Evolutionary conservation across 495 filamentous ascomycete species (phyloP).

Genomic region (Penicillium lagena): DNA sequence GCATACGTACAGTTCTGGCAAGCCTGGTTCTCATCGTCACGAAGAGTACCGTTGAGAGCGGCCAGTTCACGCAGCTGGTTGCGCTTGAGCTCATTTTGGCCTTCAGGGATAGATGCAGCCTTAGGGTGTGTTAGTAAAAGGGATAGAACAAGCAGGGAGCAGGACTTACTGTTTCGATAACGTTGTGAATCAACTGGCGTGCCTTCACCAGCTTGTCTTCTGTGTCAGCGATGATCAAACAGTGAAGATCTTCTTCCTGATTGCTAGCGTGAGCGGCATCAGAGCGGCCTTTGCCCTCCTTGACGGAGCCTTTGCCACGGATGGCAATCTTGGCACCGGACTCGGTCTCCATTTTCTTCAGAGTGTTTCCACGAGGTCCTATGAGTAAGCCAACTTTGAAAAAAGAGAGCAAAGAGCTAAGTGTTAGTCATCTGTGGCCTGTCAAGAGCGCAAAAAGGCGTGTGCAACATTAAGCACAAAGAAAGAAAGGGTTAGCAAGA

Average conservation of each 20-base stretch:
- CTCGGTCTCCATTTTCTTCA: conserved; percentile 99
- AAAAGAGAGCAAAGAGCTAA: conserved; percentile 69
- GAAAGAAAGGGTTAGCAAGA: conserved; percentile 51
- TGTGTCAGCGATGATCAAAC: conserved; percentile 97
- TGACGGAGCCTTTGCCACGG: conserved; percentile 97
- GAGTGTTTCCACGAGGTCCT: conserved; percentile 97
- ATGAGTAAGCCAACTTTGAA: conserved; percentile 99
- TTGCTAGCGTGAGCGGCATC: conserved; percentile 98
- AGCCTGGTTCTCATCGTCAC: conserved; percentile 97
- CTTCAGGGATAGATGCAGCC: conserved; percentile 97
- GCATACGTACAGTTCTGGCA: conserved; percentile 86
- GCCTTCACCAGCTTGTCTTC: conserved; percentile 98
- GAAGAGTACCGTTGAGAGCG: conserved; percentile 94
- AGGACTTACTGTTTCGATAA: conserved; percentile 85
- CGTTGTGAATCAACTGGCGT: conserved; percentile 92
- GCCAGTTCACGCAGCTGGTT: conserved; percentile 97
- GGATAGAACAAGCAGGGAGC: background rate
- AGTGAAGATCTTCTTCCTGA: conserved; percentile 98
- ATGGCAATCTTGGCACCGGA: conserved; percentile 98
- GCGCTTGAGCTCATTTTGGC: conserved; percentile 95
- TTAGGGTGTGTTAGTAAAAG: conserved; percentile 19
- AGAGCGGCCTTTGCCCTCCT: conserved; percentile 98
- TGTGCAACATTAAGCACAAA: conserved; percentile 34
- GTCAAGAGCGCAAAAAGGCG: conserved; percentile 12
- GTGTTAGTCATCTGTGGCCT: conserved; percentile 72